Conservation (phyloP, 106 monocot species). For the Allium sativum region DNA sequence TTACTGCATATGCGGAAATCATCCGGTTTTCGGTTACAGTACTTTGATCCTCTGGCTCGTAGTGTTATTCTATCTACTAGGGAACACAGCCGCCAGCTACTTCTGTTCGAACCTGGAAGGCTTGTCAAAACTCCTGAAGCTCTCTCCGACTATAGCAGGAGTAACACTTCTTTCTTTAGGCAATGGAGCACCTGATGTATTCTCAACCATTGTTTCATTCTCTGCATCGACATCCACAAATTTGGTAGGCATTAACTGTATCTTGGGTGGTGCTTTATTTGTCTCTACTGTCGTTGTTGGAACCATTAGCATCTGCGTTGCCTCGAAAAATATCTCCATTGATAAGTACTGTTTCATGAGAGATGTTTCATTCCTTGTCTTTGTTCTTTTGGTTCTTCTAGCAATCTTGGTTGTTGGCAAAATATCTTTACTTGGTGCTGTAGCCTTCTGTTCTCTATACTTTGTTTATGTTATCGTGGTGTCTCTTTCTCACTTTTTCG, state of each 20-base stretch:
- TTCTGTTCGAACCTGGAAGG: constrained; percentile 37
- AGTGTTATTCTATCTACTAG: constrained; percentile 32
- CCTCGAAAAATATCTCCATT: constrained; percentile 1
- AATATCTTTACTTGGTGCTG: constrained; percentile 27
- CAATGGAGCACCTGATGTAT: constrained; percentile 33
- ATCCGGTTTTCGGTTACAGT: constrained; percentile 21
- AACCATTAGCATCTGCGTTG: constrained; percentile 9
- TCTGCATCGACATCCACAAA: constrained; percentile 7
- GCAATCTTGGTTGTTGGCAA: constrained; percentile 22
- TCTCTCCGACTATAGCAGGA: constrained; percentile 29
- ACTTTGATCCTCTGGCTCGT: constrained; percentile 26
- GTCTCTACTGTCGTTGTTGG: constrained; percentile 30
- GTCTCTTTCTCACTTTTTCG: constrained; percentile 9
- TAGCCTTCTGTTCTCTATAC: constrained; percentile 32
- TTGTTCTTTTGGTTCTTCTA: constrained; percentile 20
- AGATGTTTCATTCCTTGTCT: constrained; percentile 22
- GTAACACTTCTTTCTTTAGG: constrained; percentile 35
- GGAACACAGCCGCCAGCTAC: constrained; percentile 35
- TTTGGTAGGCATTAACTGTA: constrained; percentile 36
- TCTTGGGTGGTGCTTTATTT: constrained; percentile 55
- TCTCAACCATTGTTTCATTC: constrained; percentile 26
- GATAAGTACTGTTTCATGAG: constrained; percentile 15
- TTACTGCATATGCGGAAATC: constrained; percentile 18
- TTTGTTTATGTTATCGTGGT: constrained; percentile 31
- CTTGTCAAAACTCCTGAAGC: constrained; percentile 19